phyloP scores from a whole-genome alignment of 208 protist genomes.

The Novymonas esmeraldas region DNA sequence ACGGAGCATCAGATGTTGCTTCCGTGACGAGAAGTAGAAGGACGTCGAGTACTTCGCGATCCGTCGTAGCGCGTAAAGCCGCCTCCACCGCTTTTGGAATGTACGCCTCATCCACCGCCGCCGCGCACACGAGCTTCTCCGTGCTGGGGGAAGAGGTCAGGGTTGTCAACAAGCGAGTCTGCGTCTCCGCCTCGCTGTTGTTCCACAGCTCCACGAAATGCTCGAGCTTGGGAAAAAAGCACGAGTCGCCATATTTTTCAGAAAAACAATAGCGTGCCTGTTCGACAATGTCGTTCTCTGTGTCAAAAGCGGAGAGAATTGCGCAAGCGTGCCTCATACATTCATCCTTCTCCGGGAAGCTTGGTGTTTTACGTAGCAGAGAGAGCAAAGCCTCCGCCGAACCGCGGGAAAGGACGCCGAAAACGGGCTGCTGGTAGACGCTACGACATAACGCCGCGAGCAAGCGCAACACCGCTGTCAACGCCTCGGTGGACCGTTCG shows the following conservation, averaged over 20 bases:
- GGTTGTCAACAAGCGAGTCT: background rate
- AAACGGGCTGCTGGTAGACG: background rate
- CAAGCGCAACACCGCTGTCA: conserved; percentile 3
- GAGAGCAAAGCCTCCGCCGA: background rate
- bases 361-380: background rate
- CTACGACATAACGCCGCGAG: conserved; percentile 5
- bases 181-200: background rate
- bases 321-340: background rate
- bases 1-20: background rate
- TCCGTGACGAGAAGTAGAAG: conserved; percentile 8
- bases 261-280: background rate
- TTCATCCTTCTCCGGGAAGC: background rate
- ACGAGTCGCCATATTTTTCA: too few species aligned
- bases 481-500: background rate
- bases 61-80: background rate
- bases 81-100: conserved; percentile 11
- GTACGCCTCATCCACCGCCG: conserved; percentile 3
- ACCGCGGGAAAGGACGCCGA: background rate
- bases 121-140: conserved; percentile 12
- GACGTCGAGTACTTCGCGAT: conserved; percentile 6
- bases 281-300: background rate
- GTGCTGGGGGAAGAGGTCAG: background rate
- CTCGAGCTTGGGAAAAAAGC: background rate
- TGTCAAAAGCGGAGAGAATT: background rate
- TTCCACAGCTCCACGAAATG: conserved; percentile 10